phyloP scores from a whole-genome alignment of 108 stramenopile genomes.

The Cyclotella kingstonii region DNA sequence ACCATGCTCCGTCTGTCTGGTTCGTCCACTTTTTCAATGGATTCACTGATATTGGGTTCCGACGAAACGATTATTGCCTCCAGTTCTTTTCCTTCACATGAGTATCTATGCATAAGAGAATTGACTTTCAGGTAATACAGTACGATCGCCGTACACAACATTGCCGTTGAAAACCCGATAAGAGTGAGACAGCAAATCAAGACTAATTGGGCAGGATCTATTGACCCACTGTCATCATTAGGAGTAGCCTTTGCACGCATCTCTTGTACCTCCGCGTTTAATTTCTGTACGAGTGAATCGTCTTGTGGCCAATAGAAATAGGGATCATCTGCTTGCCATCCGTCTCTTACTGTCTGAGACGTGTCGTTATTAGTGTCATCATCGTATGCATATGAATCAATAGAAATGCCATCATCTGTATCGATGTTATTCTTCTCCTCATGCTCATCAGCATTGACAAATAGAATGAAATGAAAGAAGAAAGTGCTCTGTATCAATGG shows the following conservation, averaged over 20 bases:
- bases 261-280: neutral
- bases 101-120: conserved; percentile 5
- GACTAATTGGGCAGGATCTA: neutral
- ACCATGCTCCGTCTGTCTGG: conserved; percentile 6
- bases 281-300: neutral
- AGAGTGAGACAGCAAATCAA: neutral
- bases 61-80: conserved; percentile 11
- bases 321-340: conserved; percentile 7
- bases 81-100: conserved; percentile 1
- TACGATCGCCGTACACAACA: conserved; percentile 2
- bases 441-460: neutral
- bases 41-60: conserved; percentile 5
- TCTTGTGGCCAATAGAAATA: conserved; percentile 6
- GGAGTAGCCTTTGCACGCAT: neutral
- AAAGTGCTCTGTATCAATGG: too few species aligned
- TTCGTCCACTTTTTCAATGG: conserved; percentile 4
- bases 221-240: neutral
- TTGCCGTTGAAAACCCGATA: conserved; percentile 1
- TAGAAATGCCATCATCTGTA: neutral
- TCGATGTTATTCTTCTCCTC: neutral
- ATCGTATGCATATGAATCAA: neutral
- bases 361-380: neutral
- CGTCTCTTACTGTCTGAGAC: neutral
- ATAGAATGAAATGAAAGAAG: neutral
- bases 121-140: conserved; percentile 14